Evolutionary conservation across 164 flowering plant genomes (phyloP), one percentile per base, ranked within the genome.

Genomic region (Stephania yunnanensis): DNA sequence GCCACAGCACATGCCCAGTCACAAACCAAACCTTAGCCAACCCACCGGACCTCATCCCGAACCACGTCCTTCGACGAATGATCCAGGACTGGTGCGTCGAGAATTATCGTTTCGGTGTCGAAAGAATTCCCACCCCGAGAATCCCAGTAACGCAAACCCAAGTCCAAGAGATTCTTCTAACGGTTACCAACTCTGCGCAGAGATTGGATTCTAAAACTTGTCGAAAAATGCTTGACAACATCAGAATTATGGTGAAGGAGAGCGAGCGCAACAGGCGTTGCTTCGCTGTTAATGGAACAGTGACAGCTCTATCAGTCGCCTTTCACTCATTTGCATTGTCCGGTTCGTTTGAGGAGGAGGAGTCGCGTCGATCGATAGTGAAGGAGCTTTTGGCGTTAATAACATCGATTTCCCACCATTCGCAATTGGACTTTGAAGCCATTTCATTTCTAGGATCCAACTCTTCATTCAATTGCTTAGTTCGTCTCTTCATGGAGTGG

Each of bases 71-170:
- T 0, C 42, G 96, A 17, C 84, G 72, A 72, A 88, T 91, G 95
- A 91, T 92, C 7, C 98, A 94, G 63, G 90, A 88, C 15, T 94
- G 97, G 98, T 91, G 97, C 74, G 97, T 90, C 20, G 82, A 82
- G 72, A 90, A 91, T 45, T 72, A 81, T 25, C 80, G 88, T 2
- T 70, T 52, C 25, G 95, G 97, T 19, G 76, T 94, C 1, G 93
- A 94, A 67, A 66, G 98, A 68, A 89, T 92, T 68, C 97, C 98
- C 0, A 94, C 98, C 2, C 98, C 98, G 1, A 72, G 89, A 46
- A 80, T 86, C 69, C 97, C 97, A 0, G 73, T 90, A 1, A 77
- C 75, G 11, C 50, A 86, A 1, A 8, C 61, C 10, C 81, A 89
- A 69, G 92, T 87, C n/a, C 25, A 75, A 3, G 84, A 85, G 48